Base-by-base conservation (phyloP, 2,329 filamentous ascomycete species). In the Dryadomyces quercivorus region DNA sequence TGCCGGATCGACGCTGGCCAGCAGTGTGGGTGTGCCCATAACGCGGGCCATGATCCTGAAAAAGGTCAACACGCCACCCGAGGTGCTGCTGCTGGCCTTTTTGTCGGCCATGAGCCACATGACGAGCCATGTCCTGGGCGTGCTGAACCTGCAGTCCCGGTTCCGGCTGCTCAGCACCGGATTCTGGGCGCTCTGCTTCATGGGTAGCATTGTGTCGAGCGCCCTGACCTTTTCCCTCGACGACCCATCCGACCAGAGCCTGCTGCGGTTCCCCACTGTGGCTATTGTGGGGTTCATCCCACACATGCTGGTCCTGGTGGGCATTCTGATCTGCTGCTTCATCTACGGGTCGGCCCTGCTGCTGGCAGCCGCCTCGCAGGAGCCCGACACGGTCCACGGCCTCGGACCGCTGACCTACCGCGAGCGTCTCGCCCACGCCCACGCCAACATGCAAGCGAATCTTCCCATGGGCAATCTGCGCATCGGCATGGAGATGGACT, bases 221-320 rank as follows among this genome's bases (percentile, higher is more conserved):
- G 81, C 88, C 38, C 64, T 81, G 31, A 75, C 73, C 9, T 84
- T 80, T 57, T 80, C 80, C 6, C 63, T 81, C 16, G 79, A 84
- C 36, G 80, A 87, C 57, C 67, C 82, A 5, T 66, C 71, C 0
- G 72, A 72, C 21, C 78, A 83, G 63, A 85, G 88, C 4, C 75
- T 95, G 12, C 74, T 96, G 45, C 81, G 88, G 57, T 96, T 95
- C 60, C 93, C 93, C 3, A 96, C 91, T 0, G 90, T 97, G 44
- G 96, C 88, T 63, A 90, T 97, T 56, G 86, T 97, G 34, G 89
- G 92, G 1, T 96, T 97, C 66, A 86, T 97, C 40, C 93, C 93
- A 1, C 92, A 97, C 67, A 76, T 97, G n/a, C 73, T 95, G 22
- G 88, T 97, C 13, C 70, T 97, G 1, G 63, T 78, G 8, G 93